Evolutionary conservation across 2,329 filamentous ascomycete genomes (phyloP), one percentile per base, ranked within the genome.

Genomic region (Cladorrhinum sp.): DNA sequence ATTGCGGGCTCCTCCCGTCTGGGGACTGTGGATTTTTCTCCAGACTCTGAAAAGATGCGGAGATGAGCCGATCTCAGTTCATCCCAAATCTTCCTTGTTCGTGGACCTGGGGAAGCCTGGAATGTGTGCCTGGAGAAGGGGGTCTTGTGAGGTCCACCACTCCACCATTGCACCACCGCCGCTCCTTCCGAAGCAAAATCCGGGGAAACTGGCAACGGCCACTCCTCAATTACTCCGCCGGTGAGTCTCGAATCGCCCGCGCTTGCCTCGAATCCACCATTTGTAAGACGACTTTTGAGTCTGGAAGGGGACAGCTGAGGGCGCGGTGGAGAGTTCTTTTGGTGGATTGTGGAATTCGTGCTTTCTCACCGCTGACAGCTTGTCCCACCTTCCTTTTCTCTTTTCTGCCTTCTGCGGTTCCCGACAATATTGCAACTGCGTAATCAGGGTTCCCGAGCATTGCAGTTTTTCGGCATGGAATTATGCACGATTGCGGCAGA

Each of bases 371-470:
- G 21, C 18, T 20, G 46, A 5, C 53, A 23, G 1, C 36, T 12
- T 26, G 39, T 57, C 18, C 39, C 54, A 57, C 54, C 54, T 57
- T 57, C 39, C 54, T 28, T 50, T 18, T 49, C 55, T 49, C 39
- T 33, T 46, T 50, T 18, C 39, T 59, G 2, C 33, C 28, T 26
- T 30, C 6, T 48, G 24, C 12, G 39, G 54, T 49, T 48, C 54
- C n/a, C 54, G 54, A 57, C 39, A 54, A 59, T 59, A 59, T 55
- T 59, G 57, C 57, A 55, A 59, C 57, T 20, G 39, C 50, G 57
- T 54, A 55, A 48, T 59, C 57, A 30, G 23, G 30, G 57, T 28
- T 30, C 54, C 57, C 57, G 49, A 46, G n/a, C 42, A 48, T 30
- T 53, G 23, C 57, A 28, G 30, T 59, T 14, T 55, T 52, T 51